Evolutionary conservation across 352 stramenopile species (phyloP).

Genomic region (Globisporangium irregulare): DNA sequence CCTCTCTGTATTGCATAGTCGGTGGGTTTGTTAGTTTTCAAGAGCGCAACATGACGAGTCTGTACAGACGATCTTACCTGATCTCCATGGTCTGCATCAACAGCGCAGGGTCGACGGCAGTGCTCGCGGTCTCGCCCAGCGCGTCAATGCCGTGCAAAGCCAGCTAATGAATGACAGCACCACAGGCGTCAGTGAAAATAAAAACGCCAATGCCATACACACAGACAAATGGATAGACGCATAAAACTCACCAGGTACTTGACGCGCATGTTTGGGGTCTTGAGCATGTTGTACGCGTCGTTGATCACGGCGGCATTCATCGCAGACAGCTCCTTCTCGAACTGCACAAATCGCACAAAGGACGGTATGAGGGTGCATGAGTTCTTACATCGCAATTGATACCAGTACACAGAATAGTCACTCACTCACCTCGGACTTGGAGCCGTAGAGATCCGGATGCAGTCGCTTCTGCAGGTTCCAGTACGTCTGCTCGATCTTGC

Average conservation of each 20-base stretch:
- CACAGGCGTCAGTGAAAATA: background rate
- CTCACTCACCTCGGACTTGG: constrained; percentile 70
- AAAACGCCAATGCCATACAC: background rate
- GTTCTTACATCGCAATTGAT: background rate
- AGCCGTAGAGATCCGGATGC: constrained; percentile 82
- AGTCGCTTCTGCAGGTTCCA: constrained; percentile 86
- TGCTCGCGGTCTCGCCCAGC: constrained; percentile 70
- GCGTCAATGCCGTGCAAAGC: constrained; percentile 80
- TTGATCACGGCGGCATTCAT: constrained; percentile 81
- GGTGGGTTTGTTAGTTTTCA: background rate
- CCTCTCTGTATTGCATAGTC: constrained; percentile 42
- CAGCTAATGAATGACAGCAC: constrained; percentile 30
- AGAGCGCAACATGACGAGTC: background rate
- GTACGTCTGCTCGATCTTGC: constrained; percentile 84
- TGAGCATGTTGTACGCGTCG: constrained; percentile 86
- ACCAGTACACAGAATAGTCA: background rate
- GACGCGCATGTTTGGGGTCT: constrained; percentile 79
- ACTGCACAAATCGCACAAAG: constrained; percentile 29
- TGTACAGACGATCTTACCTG: constrained; percentile 30
- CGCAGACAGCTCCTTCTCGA: constrained; percentile 76
- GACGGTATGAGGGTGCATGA: background rate
- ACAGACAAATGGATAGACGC: background rate
- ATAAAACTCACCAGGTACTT: constrained; percentile 70
- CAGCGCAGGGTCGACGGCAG: constrained; percentile 64
- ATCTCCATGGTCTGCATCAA: constrained; percentile 88